A percentile compares a stretch with the other conserved stretches of the same genome.
phyloP scores from a whole-genome alignment of 352 stramenopile species.

The Halophytophthora batemanensis region DNA sequence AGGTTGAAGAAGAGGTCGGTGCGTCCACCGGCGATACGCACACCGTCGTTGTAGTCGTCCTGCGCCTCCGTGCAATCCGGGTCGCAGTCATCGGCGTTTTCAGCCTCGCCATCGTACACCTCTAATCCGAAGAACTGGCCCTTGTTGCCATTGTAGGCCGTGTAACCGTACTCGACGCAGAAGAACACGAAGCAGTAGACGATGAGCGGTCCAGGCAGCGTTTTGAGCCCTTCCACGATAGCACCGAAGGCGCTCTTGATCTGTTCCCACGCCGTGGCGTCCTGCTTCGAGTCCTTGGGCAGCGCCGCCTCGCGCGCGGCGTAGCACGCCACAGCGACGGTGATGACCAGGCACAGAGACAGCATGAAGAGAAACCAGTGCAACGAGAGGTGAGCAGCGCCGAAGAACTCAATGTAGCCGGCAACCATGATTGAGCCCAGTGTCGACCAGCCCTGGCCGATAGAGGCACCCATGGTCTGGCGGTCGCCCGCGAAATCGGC shows the following conservation, averaged over 20 bases:
- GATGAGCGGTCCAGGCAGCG: conserved; percentile 13
- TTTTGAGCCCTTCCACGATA: conserved; percentile 17
- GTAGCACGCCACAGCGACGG: conserved; percentile 3
- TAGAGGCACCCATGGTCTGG: conserved; percentile 15
- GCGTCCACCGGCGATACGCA: conserved; percentile 10
- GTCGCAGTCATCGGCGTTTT: conserved; percentile 16
- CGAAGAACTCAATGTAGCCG: conserved; percentile 19
- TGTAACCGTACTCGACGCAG: conserved; percentile 27
- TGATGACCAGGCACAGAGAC: conserved; percentile 17
- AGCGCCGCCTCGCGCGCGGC: conserved; percentile 23
- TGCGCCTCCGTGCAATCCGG: conserved; percentile 11
- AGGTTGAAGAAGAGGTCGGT: conserved; percentile 9
- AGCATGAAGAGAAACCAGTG: conserved; percentile 22
- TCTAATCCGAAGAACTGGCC: conserved; percentile 25
- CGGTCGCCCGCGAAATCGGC: conserved; percentile 25
- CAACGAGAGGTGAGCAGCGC: conserved; percentile 18
- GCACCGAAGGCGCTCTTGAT: conserved; percentile 12
- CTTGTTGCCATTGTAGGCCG: conserved; percentile 31
- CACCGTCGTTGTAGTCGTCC: conserved; percentile 12
- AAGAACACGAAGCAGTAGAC: conserved; percentile 25
- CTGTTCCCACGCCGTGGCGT: conserved; percentile 3
- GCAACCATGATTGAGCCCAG: conserved; percentile 15
- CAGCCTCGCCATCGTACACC: conserved; percentile 10
- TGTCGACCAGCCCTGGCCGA: conserved; percentile 9
- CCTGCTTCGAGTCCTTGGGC: background rate